Evolutionary conservation across 768 basidiomycete genomes (phyloP).

Genomic region (Boletus rex-veris): DNA sequence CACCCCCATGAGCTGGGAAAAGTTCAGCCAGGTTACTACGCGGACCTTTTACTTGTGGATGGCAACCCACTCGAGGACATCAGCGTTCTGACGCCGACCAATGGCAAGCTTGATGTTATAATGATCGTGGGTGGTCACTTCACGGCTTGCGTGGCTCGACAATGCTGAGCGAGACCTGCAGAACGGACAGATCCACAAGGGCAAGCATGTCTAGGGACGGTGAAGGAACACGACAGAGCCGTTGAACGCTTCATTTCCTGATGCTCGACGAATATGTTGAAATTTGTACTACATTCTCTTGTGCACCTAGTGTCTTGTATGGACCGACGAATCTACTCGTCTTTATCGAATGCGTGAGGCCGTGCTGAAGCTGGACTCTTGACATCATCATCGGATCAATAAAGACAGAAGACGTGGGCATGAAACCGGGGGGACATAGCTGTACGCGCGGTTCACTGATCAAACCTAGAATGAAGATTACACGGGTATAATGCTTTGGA

Average conservation of each 20-base stretch:
- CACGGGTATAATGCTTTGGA: no score
- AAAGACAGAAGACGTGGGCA: no score
- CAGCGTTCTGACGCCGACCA: constrained; percentile 27
- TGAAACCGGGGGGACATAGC: no score
- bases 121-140: constrained; percentile 28
- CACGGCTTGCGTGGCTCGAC: not conserved
- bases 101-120: constrained; percentile 33
- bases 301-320: no score
- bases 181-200: constrained; percentile 29
- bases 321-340: no score
- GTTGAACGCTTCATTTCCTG: not conserved
- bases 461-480: no score
- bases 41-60: constrained; percentile 35
- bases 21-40: constrained; percentile 36
- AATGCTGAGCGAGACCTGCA: constrained; percentile 3
- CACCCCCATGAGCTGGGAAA: constrained; percentile 37
- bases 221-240: not conserved
- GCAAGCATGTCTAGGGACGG: not conserved
- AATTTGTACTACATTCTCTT: no score
- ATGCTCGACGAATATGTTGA: not conserved
- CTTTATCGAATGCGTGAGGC: no score
- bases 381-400: no score
- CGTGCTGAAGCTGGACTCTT: no score
- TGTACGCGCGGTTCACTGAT: no score
- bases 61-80: constrained; percentile 38